A percentile compares a stretch with the other conserved stretches of the same genome.
phyloP scores from a whole-genome alignment of 805 yeast genomes.

The Cyberlindnera lachancei region DNA sequence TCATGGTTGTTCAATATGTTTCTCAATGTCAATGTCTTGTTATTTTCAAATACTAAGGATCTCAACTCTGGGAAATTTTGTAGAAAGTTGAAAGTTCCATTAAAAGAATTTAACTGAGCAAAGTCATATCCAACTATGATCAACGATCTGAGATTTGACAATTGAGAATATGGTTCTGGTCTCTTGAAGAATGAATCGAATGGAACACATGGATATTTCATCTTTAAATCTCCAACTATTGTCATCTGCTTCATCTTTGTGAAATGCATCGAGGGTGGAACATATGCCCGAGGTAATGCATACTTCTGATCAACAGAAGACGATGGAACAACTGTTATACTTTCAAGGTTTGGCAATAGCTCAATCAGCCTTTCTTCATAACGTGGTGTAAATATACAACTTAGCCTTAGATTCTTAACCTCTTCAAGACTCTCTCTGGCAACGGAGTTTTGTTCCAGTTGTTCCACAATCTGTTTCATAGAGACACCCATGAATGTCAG shows the following conservation, averaged over 20 bases:
- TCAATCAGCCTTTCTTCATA: conserved; percentile 13
- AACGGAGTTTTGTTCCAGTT: conserved; percentile 2
- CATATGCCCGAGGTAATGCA: conserved; percentile 5
- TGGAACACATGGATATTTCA: conserved; percentile 13
- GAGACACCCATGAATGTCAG: conserved; percentile 11
- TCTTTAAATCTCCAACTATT: conserved; percentile 14
- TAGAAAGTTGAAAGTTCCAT: conserved; percentile 19
- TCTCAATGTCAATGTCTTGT: conserved; percentile 13
- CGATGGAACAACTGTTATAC: conserved; percentile 7
- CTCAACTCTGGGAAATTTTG: conserved; percentile 13
- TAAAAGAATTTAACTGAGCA: conserved; percentile 6
- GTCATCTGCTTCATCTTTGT: conserved; percentile 8
- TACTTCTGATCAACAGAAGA: conserved; percentile 1
- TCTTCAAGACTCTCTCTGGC: conserved; percentile 1
- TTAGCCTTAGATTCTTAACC: conserved; percentile 8
- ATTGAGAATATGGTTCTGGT: conserved; percentile 1
- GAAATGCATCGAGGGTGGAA: conserved; percentile 2
- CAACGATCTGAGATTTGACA: conserved; percentile 13
- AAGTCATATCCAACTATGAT: conserved; percentile 19
- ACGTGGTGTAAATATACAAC: conserved; percentile 13
- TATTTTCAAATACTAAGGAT: conserved; percentile 17
- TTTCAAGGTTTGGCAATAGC: conserved; percentile 12
- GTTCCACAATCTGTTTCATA: conserved; percentile 12
- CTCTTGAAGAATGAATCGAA: conserved; percentile 14
- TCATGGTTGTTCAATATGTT: conserved; percentile 14